A percentile compares a stretch with the other conserved stretches of the same genome.
These are phyloP conservation scores for Aspergillus costaricaensis DNA, from an alignment of 2,329 filamentous ascomycete genomes.

Conservation along the genomic window DNA sequence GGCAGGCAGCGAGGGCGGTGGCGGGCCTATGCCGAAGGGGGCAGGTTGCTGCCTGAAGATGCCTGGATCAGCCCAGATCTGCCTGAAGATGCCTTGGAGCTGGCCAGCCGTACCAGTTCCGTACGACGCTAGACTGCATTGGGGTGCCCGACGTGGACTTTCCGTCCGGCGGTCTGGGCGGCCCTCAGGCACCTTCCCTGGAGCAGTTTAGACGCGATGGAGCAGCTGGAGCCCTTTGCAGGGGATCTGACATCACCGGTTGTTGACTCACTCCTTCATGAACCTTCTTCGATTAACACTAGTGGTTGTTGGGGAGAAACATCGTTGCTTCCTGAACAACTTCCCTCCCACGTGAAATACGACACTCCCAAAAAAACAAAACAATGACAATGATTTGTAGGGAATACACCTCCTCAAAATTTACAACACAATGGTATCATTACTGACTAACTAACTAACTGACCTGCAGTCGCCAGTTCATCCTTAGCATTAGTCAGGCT, in stretches of 20 bases:
- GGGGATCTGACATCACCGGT: conserved; percentile 8
- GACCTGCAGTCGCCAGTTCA: neutral
- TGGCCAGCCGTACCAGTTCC: neutral
- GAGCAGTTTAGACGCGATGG: conserved; percentile 2
- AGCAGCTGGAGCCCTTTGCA: neutral
- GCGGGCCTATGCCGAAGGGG: conserved; percentile 13
- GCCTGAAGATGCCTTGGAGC: conserved; percentile 7
- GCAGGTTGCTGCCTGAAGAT: conserved; percentile 14
- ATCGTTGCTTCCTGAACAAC: neutral
- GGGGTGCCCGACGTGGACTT: conserved; percentile 9
- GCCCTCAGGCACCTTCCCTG: conserved; percentile 4
- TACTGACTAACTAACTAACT: no score
- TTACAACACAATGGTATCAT: no score
- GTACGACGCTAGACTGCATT: neutral
- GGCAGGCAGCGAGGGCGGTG: conserved; percentile 20
- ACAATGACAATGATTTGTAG: no score
- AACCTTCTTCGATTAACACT: neutral
- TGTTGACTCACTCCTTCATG: neutral
- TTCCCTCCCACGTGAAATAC: no score
- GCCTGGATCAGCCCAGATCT: conserved; percentile 5
- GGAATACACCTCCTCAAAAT: no score
- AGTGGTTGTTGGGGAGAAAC: neutral
- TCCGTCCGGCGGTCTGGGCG: conserved; percentile 11
- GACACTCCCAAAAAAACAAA: no score
- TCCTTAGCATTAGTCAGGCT: neutral